phyloP scores from a whole-genome alignment of 2,329 filamentous ascomycete species.

The Fusarium odoratissimum region DNA sequence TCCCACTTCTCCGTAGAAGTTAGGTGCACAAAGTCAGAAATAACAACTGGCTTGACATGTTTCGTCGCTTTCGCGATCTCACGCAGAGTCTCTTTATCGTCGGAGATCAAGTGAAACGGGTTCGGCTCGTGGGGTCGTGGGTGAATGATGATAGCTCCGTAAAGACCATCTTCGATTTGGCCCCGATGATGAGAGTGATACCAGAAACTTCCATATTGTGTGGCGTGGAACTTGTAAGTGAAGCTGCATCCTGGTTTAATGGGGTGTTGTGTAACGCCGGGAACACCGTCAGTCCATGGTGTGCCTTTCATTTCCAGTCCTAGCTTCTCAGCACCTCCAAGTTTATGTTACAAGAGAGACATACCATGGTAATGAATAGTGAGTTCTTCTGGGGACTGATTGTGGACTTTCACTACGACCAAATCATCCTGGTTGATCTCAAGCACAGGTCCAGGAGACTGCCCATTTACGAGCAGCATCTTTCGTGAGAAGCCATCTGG shows the following conservation, averaged over 20 bases:
- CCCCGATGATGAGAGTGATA: constrained; percentile 69
- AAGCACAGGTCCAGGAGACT: constrained; percentile 71
- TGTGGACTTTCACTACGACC: constrained; percentile 58
- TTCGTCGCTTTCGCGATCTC: constrained; percentile 63
- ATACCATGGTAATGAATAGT: constrained; percentile 63
- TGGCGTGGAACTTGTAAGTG: constrained; percentile 66
- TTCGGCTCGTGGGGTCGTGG: constrained; percentile 47
- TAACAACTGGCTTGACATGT: constrained; percentile 59
- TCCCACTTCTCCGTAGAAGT: constrained; percentile 61
- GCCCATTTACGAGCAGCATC: constrained; percentile 67
- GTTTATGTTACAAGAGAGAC: rapidly evolving
- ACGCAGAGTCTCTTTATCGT: constrained; percentile 49
- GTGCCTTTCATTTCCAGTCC: constrained; percentile 63
- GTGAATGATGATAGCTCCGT: constrained; percentile 65
- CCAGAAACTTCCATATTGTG: constrained; percentile 68
- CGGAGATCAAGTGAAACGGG: constrained; percentile 63
- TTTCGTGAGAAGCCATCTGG: constrained; percentile 59
- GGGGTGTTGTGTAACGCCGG: constrained; percentile 65
- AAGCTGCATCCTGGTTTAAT: constrained; percentile 62
- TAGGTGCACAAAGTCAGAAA: constrained; percentile 68
- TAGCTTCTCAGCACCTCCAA: constrained; percentile 27
- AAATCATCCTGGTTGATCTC: constrained; percentile 63
- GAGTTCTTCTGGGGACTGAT: constrained; percentile 59
- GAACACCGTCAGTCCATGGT: constrained; percentile 71
- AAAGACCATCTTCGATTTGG: constrained; percentile 70